Evolutionary conservation across 2,329 filamentous ascomycete species (phyloP), one percentile per base, ranked within the genome.

Genomic region (Keithomyces neogunnii): DNA sequence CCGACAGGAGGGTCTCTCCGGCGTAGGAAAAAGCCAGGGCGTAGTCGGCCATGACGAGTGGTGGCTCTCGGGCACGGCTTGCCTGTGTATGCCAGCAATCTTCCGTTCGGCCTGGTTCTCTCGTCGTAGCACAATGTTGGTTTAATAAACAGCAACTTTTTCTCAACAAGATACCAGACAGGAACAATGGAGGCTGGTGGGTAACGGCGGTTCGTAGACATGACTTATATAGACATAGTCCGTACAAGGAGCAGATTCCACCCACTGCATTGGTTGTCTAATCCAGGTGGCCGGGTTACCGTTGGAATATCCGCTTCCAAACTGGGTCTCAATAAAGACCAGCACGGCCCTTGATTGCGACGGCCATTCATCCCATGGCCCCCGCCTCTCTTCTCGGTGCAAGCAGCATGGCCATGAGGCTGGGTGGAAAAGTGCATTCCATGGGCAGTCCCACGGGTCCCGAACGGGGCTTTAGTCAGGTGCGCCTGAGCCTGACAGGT

Each of bases 1-100:
- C 68, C 43, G 64, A 67, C 51, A 78, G 65, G 45, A 78, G 66
- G 49, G 70, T 67, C 45, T 69, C 64, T 44, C 71, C 70, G 26
- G 65, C 63, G 50, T 74, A 77, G 28, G 68, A 74, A 51, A 64
- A 67, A 9, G 63, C 60, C 47, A 78, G 61, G 35, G 69, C 64
- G 60, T 77, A 77, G 60, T 77, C 77, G 29, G 64, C 58, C 68
- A 70, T 54, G 49, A 30, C 43, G 30, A 30, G 26, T 11, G 19
- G 8, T 2, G 8, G 9, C 11, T 7, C 9, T 44, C 40, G 30
- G 40, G 7, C 40, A 44, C 40, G 40, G 40, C 38, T 40, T 19
- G 68, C 45, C 38, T 55, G 19, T 29, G 49, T 45, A 47, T 51
- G 53, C 53, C 40, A 46, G 48, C 42, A 47, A 50, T 48, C 19